Evolutionary conservation across 352 stramenopile genomes (phyloP).

Genomic region (Globisporangium barbulae): DNA sequence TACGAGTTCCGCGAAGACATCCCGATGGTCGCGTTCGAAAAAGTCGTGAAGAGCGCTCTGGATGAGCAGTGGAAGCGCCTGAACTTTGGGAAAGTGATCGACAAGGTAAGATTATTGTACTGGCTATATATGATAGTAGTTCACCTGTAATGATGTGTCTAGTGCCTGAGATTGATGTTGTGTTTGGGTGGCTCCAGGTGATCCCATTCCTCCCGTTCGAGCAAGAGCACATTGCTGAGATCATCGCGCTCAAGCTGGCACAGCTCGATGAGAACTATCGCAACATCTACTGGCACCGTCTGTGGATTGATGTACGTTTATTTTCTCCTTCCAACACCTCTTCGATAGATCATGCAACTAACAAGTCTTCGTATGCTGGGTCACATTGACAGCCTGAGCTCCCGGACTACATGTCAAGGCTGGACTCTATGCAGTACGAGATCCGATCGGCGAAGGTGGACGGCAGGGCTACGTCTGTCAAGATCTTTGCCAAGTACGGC

Average conservation of each 20-base stretch:
- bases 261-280: slow-evolving; percentile 76
- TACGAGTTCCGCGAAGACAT: slow-evolving; percentile 71
- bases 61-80: slow-evolving; percentile 85
- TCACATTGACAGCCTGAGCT: slow-evolving; percentile 33
- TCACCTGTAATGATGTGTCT: not conserved
- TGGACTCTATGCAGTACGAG: slow-evolving; percentile 76
- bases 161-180: not conserved
- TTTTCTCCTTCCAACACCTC: not conserved
- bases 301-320: slow-evolving; percentile 64
- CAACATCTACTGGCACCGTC: slow-evolving; percentile 66
- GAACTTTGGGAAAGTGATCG: slow-evolving; percentile 89
- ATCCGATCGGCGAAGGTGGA: slow-evolving; percentile 49
- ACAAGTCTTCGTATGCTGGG: not conserved
- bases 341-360: slow-evolving; percentile 8
- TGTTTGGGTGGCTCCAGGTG: slow-evolving; percentile 33
- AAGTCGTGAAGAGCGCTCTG: slow-evolving; percentile 73
- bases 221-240: slow-evolving; percentile 69
- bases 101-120: slow-evolving; percentile 39
- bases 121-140: not conserved
- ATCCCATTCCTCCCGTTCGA: slow-evolving; percentile 89
- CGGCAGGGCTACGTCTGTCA: slow-evolving; percentile 44
- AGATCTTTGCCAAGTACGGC: slow-evolving; percentile 85
- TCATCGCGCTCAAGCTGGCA: slow-evolving; percentile 78
- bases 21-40: slow-evolving; percentile 54
- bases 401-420: slow-evolving; percentile 60